Percentiles rank a stretch among this genome's conserved stretches.
Evolutionary conservation across 2,329 filamentous ascomycete genomes (phyloP).

Genomic region (Fragosphaeria purpurea): DNA sequence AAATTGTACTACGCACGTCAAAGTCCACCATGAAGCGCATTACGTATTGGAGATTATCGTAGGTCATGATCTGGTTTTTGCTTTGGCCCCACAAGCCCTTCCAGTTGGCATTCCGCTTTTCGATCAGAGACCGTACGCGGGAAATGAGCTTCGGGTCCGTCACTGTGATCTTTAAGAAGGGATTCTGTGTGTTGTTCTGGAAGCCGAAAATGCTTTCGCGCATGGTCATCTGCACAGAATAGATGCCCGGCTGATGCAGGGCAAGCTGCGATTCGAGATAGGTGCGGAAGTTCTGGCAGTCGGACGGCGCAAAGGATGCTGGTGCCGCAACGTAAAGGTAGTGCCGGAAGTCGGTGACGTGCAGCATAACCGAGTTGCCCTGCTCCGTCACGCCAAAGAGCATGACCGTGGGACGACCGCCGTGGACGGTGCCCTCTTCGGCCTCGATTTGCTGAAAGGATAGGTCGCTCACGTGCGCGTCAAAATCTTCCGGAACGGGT

Average conservation of each 20-base stretch:
- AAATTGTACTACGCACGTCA: slow-evolving; percentile 41
- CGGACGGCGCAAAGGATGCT: slow-evolving; percentile 64
- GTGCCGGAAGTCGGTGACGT: slow-evolving; percentile 92
- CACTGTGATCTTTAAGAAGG: slow-evolving; percentile 88
- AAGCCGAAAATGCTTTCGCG: slow-evolving; percentile 90
- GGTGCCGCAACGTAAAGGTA: slow-evolving; percentile 93
- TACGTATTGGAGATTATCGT: slow-evolving; percentile 92
- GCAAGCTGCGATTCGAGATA: slow-evolving; percentile 73
- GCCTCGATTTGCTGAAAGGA: slow-evolving; percentile 93
- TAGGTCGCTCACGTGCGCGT: slow-evolving; percentile 55
- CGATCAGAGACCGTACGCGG: slow-evolving; percentile 64
- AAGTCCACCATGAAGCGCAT: slow-evolving; percentile 97
- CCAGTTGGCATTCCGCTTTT: slow-evolving; percentile 72
- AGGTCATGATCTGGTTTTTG: slow-evolving; percentile 69
- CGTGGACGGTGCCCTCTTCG: slow-evolving; percentile 75
- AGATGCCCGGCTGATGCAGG: slow-evolving; percentile 58
- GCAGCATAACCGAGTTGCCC: slow-evolving; percentile 86
- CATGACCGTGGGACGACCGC: slow-evolving; percentile 69
- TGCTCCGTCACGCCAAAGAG: slow-evolving; percentile 79
- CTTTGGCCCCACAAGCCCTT: slow-evolving; percentile 72
- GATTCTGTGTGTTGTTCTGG: slow-evolving; percentile 83
- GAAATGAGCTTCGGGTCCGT: slow-evolving; percentile 79
- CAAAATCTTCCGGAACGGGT: slow-evolving; percentile 37
- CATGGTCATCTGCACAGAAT: slow-evolving; percentile 72
- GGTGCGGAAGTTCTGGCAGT: slow-evolving; percentile 67